A percentile compares a stretch with the other conserved stretches of the same genome.
These are phyloP conservation scores for Lactarius indigo DNA, from an alignment of 768 basidiomycete genomes.

Conservation along the genomic window DNA sequence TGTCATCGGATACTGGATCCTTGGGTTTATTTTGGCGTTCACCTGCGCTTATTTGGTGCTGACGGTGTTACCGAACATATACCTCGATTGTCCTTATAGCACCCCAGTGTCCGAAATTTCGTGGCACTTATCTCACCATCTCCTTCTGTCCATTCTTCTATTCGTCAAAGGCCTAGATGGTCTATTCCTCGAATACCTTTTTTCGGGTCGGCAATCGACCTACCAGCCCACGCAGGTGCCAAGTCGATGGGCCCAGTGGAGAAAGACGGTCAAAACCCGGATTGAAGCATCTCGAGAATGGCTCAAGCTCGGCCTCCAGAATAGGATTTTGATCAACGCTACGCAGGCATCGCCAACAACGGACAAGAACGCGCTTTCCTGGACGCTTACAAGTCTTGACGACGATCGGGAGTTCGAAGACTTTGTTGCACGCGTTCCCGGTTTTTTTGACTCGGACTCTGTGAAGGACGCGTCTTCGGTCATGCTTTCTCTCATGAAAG, in stretches of 20 bases:
- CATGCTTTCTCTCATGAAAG: background rate
- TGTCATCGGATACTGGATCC: background rate
- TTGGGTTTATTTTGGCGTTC: background rate
- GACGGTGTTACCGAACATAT: background rate
- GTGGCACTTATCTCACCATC: background rate
- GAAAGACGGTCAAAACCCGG: background rate
- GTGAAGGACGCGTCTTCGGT: background rate
- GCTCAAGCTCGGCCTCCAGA: constrained; percentile 1
- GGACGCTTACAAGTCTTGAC: constrained; percentile 10
- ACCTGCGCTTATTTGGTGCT: no score
- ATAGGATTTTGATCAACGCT: background rate
- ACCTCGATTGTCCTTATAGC: constrained; percentile 5
- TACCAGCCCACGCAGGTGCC: background rate
- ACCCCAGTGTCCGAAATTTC: constrained; percentile 6
- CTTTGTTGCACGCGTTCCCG: constrained; percentile 8
- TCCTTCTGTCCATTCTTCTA: background rate
- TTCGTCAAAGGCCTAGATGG: background rate
- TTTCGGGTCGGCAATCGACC: background rate
- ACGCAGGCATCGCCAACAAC: background rate
- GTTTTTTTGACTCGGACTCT: background rate
- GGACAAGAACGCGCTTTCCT: constrained; percentile 1
- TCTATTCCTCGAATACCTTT: background rate
- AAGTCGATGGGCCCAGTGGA: background rate
- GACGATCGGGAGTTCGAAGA: constrained; percentile 9
- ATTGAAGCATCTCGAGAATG: background rate